These are phyloP conservation scores for Trypanosoma brucei DNA, from an alignment of 208 protist species.

Conservation along the genomic window DNA sequence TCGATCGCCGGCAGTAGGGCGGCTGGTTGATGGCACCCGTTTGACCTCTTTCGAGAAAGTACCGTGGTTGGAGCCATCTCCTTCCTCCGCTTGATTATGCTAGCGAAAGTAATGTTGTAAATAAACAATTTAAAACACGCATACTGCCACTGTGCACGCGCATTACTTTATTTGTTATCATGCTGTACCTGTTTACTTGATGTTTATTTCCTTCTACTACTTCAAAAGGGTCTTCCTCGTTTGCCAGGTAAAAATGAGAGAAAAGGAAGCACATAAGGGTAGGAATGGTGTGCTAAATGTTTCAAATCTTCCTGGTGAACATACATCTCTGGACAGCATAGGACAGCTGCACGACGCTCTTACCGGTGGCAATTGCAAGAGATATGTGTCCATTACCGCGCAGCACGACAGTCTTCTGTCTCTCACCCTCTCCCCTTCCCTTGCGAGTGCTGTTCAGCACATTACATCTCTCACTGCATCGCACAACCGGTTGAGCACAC, in stretches of 20 bases:
- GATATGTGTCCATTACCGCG: slow-evolving; percentile 6
- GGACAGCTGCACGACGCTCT: slow-evolving; percentile 9
- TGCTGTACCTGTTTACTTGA: slow-evolving; percentile 12
- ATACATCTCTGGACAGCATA: slow-evolving; percentile 18
- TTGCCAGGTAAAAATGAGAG: not conserved
- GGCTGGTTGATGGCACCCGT: too few species aligned
- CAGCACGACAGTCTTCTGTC: slow-evolving; percentile 25
- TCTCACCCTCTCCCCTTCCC: slow-evolving; percentile 25
- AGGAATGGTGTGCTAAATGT: slow-evolving; percentile 13
- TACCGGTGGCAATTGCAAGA: not conserved
- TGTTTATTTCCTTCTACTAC: slow-evolving; percentile 10
- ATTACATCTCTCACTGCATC: slow-evolving; percentile 63
- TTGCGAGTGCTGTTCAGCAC: slow-evolving; percentile 30
- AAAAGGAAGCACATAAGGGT: not conserved
- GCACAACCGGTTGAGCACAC: slow-evolving; percentile 50
- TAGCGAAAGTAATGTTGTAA: too few species aligned
- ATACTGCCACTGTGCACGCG: not conserved
- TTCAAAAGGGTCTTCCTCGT: not conserved
- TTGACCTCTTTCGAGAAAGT: too few species aligned
- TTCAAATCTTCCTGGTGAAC: slow-evolving; percentile 22
- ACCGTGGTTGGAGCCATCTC: too few species aligned
- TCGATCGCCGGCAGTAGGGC: too few species aligned
- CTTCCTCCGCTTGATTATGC: too few species aligned
- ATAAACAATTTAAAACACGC: too few species aligned
- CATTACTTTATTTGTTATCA: slow-evolving; percentile 1